Evolutionary conservation across 257 asterid species (phyloP).

Genomic region (Solanum microdontum): DNA sequence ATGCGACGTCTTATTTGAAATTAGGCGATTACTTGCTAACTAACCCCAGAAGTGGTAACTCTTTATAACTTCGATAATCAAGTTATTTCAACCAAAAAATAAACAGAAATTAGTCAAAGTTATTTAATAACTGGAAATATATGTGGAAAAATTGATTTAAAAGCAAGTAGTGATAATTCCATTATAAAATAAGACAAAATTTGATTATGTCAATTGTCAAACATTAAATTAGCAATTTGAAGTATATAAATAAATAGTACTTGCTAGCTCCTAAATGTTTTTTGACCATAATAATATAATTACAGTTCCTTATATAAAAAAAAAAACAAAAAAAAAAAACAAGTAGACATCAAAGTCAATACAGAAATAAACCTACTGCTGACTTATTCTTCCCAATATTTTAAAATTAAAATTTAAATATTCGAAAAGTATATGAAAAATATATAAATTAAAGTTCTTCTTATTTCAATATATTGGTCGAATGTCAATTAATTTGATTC

Average conservation of each 20-base stretch:
- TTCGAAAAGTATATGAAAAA: background rate
- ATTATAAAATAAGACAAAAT: background rate
- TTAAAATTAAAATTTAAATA: background rate
- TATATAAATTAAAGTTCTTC: background rate
- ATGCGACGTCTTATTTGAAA: background rate
- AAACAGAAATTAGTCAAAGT: background rate
- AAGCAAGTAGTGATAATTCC: background rate
- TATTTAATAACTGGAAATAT: background rate
- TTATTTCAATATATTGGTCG: background rate
- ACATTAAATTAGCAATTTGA: background rate
- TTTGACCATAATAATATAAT: background rate
- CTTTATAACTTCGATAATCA: background rate
- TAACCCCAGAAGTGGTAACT: background rate
- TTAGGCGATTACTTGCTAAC: background rate
- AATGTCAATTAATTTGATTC: background rate
- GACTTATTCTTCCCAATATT: background rate
- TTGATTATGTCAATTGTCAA: background rate
- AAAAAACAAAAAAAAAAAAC: fast-evolving
- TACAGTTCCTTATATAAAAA: background rate
- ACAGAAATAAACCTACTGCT: background rate
- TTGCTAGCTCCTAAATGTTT: background rate
- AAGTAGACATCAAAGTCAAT: background rate
- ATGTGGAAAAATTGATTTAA: background rate
- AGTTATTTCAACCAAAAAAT: background rate
- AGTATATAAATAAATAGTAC: background rate